Base-by-base conservation (phyloP, 1,139 yeast genomes). In the Lodderomyces theae region DNA sequence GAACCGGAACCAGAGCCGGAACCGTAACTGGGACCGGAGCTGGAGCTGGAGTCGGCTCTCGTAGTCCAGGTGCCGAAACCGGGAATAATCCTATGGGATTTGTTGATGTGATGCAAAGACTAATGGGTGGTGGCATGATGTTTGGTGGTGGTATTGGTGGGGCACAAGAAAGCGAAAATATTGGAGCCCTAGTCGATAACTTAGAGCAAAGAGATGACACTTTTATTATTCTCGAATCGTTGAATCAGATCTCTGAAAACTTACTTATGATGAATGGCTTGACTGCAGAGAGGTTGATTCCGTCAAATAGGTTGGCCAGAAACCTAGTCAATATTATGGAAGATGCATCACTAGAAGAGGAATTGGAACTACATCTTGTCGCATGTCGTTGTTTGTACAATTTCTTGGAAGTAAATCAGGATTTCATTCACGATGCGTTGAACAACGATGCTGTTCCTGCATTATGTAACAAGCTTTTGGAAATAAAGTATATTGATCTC, bases 311-410 rank as follows among this genome's bases (percentile, higher is more conserved):
- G 38, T 58, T 87, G 16, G 70, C 87, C 0, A 68, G 66, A 30
- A 74, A 76, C 21, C 63, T 90, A 37, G 77, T 86, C 2, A 63
- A 63, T 4, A 72, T 89, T 9, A 65, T 92, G 63, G 68, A 70
- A 17, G 82, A 80, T 44, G 82, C 86, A 0, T 42, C 56, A 3
- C 71, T 82, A 41, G 75, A 73, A 21, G 87, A 80, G 17, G 86
- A 84, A 50, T 67, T 87, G 37, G 97, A 92, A 54, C 60, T 90
- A 29, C 92, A 86, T 57, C 64, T 92, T 34, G 83, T 86, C 39
- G 86, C 95, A 0, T 87, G 96, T 54, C 75, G 97, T 38, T 86
- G 96, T 56, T 66, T 90, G 17, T 85, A 86, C 58, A 90, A 88
- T 57, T 66, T 90, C 40, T 65, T 89, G 46, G 97, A 89, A 56